phyloP scores from a whole-genome alignment of 495 filamentous ascomycete species.

The Penicillium arizonense region DNA sequence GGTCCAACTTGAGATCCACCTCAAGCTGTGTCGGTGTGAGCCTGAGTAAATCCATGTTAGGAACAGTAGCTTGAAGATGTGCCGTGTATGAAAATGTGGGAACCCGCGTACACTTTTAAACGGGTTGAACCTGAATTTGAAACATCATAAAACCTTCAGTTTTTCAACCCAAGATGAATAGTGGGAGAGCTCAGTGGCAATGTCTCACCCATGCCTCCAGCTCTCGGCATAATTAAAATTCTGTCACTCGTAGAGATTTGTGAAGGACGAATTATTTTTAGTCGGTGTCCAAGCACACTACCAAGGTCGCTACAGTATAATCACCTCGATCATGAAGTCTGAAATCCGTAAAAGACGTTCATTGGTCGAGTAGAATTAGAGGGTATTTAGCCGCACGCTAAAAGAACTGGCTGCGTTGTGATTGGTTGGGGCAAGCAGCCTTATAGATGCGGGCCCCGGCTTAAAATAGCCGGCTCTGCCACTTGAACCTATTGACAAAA shows the following conservation, averaged over 20 bases:
- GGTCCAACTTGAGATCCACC: not conserved
- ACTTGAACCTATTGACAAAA: not conserved
- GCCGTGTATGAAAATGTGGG: not conserved
- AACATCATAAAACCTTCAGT: not conserved
- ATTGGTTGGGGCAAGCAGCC: not conserved
- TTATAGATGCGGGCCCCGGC: not conserved
- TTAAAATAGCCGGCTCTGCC: constrained; percentile 4
- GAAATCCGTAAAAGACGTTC: no score
- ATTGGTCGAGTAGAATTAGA: not conserved
- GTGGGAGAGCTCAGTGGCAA: not conserved
- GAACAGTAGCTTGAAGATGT: not conserved
- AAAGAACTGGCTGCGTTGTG: not conserved
- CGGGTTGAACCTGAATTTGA: not conserved
- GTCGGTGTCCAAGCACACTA: not conserved
- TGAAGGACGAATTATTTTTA: not conserved
- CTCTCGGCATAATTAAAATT: not conserved
- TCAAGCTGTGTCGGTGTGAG: not conserved
- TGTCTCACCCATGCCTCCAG: constrained; percentile 1
- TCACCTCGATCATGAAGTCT: not conserved
- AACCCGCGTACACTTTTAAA: not conserved
- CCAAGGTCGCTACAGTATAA: no score
- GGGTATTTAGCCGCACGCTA: not conserved
- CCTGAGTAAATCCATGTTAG: not conserved
- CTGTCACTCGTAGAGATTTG: not conserved
- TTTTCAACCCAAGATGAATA: not conserved